A percentile compares a stretch with the other conserved stretches of the same genome.
Conservation (phyloP, 331 rosid species). For the Phaseolus coccineus region DNA sequence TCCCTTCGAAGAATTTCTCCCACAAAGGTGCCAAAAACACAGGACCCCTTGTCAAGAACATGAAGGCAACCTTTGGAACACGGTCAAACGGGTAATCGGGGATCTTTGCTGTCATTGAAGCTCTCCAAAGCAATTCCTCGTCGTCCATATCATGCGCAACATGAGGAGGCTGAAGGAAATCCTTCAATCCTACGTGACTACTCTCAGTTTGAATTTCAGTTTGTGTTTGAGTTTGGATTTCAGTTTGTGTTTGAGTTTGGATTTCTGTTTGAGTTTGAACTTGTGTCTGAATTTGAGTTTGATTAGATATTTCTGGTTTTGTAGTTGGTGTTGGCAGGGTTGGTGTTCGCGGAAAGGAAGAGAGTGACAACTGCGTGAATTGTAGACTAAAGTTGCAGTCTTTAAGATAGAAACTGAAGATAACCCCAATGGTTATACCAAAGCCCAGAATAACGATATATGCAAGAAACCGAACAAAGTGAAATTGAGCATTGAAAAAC, state of each 20-base stretch:
- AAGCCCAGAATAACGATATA: slow-evolving; percentile 58
- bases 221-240: background rate
- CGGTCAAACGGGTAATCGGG: slow-evolving; percentile 65
- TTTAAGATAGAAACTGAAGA: slow-evolving; percentile 57
- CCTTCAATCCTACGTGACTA: slow-evolving; percentile 54
- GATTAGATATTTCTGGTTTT: slow-evolving; percentile 6
- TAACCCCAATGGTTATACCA: slow-evolving; percentile 72
- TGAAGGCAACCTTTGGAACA: slow-evolving; percentile 83
- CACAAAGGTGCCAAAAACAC: slow-evolving; percentile 76
- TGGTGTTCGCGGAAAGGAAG: slow-evolving; percentile 42
- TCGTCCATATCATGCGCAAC: slow-evolving; percentile 79
- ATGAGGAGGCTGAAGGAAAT: slow-evolving; percentile 60
- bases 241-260: background rate
- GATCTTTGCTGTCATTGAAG: slow-evolving; percentile 70
- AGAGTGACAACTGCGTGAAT: slow-evolving; percentile 56
- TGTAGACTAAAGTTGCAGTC: slow-evolving; percentile 61
- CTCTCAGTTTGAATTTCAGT: background rate
- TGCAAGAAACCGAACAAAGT: slow-evolving; percentile 52
- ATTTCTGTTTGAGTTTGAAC: background rate
- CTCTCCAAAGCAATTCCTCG: slow-evolving; percentile 84
- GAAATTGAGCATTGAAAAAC: slow-evolving; percentile 54
- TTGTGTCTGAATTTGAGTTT: background rate
- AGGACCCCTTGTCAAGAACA: slow-evolving; percentile 84
- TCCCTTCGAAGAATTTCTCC: slow-evolving; percentile 81
- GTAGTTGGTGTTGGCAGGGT: slow-evolving; percentile 27